Base-by-base conservation (phyloP, 495 filamentous ascomycete species). In the Neurospora sp. region DNA sequence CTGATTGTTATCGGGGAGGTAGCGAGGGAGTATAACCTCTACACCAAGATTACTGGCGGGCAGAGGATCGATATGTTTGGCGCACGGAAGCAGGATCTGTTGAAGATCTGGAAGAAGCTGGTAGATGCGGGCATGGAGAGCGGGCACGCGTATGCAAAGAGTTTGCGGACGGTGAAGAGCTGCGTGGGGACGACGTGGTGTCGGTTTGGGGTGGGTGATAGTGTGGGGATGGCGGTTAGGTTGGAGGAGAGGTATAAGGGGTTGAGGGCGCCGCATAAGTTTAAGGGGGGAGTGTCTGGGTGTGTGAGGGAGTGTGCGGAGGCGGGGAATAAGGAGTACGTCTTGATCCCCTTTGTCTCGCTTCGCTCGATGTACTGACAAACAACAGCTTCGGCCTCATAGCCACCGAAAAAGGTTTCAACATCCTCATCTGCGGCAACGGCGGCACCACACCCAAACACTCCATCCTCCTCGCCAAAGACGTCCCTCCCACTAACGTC, bases 181-280 rank as follows among this genome's bases (percentile, higher is more conserved):
- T 98, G 95, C 77, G 95, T 98, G 4, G 95, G 95, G 38, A 96
- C 92, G 2, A 96, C 93, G 3, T 98, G 95, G 95, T 98, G 95
- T 77, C 87, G 95, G 7, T 98, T 93, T 76, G 95, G 95, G 74
- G 90, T 97, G 73, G 93, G 93, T 46, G 95, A 98, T 83, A 96
- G 92, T 83, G 95, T 98, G n/a, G 95, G 95, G 35, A 95, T 98
- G 92, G 95, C 95, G 1, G 91, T 98, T 31, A 88, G 94, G 3
- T 84, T 98, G 0, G 95, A 98, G 80, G 92, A 97, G 83, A 89
- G 95, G 69, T 98, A 98, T 83, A 98, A 98, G 87, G 93, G 91
- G 79, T 91, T 98, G 76, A 90, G 95, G 3, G 86, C 87, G 23
- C 95, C 95, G 12, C 95, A 98, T 78, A 98, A 98, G 85, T 89